phyloP scores from a whole-genome alignment of 441 rosid species.

The Populus hybrid region DNA sequence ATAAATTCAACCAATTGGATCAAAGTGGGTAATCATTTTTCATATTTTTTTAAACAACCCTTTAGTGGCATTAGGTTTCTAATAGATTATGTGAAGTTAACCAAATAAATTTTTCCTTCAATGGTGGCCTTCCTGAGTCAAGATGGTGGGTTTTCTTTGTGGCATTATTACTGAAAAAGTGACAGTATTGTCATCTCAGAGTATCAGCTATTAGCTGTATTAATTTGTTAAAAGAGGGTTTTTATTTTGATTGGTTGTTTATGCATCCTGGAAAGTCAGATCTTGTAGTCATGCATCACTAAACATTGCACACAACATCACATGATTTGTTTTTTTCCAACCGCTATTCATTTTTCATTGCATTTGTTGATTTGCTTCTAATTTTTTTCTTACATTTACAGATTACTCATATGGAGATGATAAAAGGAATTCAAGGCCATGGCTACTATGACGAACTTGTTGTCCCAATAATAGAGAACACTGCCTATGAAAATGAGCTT shows the following conservation, averaged over 20 bases:
- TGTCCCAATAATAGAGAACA: constrained; percentile 94
- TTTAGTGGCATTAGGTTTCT: neutral
- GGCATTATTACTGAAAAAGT: neutral
- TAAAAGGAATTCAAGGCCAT: constrained; percentile 97
- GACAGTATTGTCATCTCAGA: neutral
- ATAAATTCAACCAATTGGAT: neutral
- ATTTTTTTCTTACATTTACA: constrained; percentile 23
- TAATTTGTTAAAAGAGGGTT: neutral
- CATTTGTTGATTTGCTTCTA: constrained; percentile 15
- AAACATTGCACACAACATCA: neutral
- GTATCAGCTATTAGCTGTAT: neutral
- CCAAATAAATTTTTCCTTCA: neutral
- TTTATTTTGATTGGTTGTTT: neutral
- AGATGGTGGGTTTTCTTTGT: neutral
- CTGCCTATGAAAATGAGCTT: constrained; percentile 87
- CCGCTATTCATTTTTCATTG: constrained; percentile 3
- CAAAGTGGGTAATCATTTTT: neutral
- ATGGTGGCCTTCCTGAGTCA: neutral
- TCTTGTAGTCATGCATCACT: neutral
- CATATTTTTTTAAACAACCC: neutral
- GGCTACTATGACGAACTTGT: constrained; percentile 93
- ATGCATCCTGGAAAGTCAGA: neutral
- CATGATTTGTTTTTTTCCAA: constrained; percentile 1
- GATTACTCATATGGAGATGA: constrained; percentile 99
- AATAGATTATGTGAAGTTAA: neutral